Evolutionary conservation across 169 alveolate genomes (phyloP).

Genomic region (Babesia gibsoni): DNA sequence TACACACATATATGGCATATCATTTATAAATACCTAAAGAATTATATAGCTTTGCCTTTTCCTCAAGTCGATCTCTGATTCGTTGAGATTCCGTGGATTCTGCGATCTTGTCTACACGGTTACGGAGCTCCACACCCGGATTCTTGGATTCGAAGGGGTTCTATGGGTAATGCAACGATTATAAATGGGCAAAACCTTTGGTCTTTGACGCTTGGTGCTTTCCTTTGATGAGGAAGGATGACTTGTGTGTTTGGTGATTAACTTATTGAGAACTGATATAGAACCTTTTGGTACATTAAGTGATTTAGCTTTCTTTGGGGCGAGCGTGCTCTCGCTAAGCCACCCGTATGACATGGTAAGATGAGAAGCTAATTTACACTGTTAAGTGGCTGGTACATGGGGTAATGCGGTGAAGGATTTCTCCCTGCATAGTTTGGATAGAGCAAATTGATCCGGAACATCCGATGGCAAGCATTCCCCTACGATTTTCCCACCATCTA

Average conservation of each 20-base stretch:
- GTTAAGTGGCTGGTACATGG: not conserved
- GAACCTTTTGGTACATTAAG: conserved; percentile 58
- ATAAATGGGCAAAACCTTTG: not conserved
- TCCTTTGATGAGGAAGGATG: not conserved
- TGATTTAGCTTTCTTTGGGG: conserved; percentile 46
- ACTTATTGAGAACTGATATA: conserved; percentile 7
- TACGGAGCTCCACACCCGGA: conserved; percentile 66
- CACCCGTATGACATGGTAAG: conserved; percentile 62
- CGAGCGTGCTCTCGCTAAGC: conserved; percentile 67
- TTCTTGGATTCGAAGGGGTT: conserved; percentile 44
- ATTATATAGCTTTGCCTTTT: conserved; percentile 45
- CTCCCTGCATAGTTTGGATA: conserved; percentile 10
- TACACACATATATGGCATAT: not conserved
- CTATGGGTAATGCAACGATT: not conserved
- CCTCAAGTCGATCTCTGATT: conserved; percentile 38
- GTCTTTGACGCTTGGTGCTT: too few relatives aligned
- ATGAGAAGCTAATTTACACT: not conserved
- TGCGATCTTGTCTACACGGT: conserved; percentile 47
- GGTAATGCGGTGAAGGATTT: not conserved
- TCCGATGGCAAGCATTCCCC: conserved; percentile 37
- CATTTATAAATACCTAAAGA: conserved; percentile 26
- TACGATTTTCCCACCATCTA: conserved; percentile 46
- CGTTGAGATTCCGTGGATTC: conserved; percentile 4
- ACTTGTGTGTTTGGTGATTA: conserved; percentile 40
- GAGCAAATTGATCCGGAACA: not conserved